Conservation (phyloP, 805 yeast species). For the Saccharomycopsis sp. region DNA sequence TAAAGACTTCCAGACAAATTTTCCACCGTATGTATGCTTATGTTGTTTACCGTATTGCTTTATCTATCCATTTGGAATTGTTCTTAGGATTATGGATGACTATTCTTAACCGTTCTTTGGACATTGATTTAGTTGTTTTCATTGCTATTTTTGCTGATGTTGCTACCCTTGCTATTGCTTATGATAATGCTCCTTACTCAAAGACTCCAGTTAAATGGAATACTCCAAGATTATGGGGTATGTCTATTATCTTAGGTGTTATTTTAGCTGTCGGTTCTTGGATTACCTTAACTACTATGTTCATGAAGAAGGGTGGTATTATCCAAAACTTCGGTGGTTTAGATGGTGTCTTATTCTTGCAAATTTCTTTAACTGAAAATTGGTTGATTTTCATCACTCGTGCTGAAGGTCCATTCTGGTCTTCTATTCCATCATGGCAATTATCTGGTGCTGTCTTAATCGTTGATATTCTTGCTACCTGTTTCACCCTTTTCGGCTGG, state of each 20-base stretch:
- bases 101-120: constrained; percentile 73
- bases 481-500: constrained; percentile 93
- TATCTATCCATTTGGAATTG: constrained; percentile 87
- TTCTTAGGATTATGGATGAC: constrained; percentile 97
- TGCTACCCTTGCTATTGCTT: constrained; percentile 95
- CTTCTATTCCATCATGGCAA: constrained; percentile 94
- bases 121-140: constrained; percentile 88
- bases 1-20: constrained; percentile 92
- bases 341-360: constrained; percentile 89
- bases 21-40: constrained; percentile 99
- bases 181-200: constrained; percentile 94
- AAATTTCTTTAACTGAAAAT: constrained; percentile 91
- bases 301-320: constrained; percentile 84
- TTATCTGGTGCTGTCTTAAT: constrained; percentile 84
- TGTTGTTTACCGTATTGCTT: constrained; percentile 96
- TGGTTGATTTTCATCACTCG: constrained; percentile 96
- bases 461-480: constrained; percentile 86
- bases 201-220: constrained; percentile 94
- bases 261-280: constrained; percentile 87
- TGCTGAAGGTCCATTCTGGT: constrained; percentile 98
- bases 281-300: constrained; percentile 93
- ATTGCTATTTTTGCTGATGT: constrained; percentile 96
- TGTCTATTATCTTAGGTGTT: constrained; percentile 80
- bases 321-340: constrained; percentile 92
- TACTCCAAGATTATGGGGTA: constrained; percentile 95